These are phyloP conservation scores for Peronospora farinosa DNA, from an alignment of 352 stramenopile genomes.

Conservation along the genomic window DNA sequence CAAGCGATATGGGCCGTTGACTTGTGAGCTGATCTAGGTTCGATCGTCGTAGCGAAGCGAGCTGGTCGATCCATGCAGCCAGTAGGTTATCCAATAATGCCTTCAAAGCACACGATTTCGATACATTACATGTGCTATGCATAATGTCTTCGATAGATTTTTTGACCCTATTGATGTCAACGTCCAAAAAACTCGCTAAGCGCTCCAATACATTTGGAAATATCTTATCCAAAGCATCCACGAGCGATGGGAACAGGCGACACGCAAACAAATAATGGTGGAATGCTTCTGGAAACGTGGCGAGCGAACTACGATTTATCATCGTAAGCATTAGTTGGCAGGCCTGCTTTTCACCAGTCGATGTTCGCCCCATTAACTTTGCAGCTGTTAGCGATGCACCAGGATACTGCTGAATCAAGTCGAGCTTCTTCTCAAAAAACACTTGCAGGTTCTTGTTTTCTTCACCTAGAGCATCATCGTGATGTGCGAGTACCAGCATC, in stretches of 20 bases:
- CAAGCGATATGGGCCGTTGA: neutral
- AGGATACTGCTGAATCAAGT: slow-evolving; percentile 21
- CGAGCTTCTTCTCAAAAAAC: slow-evolving; percentile 27
- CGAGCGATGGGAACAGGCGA: slow-evolving; percentile 19
- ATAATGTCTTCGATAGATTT: slow-evolving; percentile 30
- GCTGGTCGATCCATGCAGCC: slow-evolving; percentile 36
- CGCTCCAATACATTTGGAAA: slow-evolving; percentile 32
- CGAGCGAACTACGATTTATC: slow-evolving; percentile 18
- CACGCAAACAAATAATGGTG: slow-evolving; percentile 36
- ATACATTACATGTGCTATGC: slow-evolving; percentile 24
- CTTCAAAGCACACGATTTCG: slow-evolving; percentile 29
- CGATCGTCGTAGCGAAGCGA: slow-evolving; percentile 9
- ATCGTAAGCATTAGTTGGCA: slow-evolving; percentile 27
- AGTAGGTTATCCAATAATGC: slow-evolving; percentile 29
- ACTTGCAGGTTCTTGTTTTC: slow-evolving; percentile 13
- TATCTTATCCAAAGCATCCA: slow-evolving; percentile 22
- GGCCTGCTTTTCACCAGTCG: slow-evolving; percentile 8
- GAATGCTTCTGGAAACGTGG: slow-evolving; percentile 24
- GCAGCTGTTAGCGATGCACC: slow-evolving; percentile 25
- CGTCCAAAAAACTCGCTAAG: slow-evolving; percentile 20
- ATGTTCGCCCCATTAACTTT: slow-evolving; percentile 16
- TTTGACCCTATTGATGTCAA: slow-evolving; percentile 21
- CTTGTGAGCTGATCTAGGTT: slow-evolving; percentile 2
- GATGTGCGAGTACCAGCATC: slow-evolving; percentile 30
- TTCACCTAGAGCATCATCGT: slow-evolving; percentile 5